Evolutionary conservation across 306 rosid species (phyloP).

Genomic region (Casuarina equisetifolia): DNA sequence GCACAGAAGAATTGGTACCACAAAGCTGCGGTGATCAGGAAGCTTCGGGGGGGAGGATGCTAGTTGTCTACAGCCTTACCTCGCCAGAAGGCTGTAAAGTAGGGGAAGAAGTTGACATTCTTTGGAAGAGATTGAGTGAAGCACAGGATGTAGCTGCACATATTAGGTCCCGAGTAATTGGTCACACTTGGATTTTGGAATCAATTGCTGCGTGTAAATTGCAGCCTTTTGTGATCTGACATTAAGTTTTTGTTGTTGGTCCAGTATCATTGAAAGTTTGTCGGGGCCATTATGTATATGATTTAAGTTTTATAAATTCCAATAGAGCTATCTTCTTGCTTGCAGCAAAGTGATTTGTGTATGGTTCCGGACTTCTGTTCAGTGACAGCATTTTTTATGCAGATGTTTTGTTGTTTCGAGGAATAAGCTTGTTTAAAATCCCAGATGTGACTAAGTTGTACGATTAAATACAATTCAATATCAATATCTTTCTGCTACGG

Average conservation of each 20-base stretch:
- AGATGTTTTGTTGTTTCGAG: not conserved
- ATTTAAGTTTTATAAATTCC: not conserved
- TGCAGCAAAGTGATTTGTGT: not conserved
- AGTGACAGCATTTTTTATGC: not conserved
- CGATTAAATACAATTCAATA: not conserved
- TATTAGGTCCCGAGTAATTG: constrained; percentile 57
- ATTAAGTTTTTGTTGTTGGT: not conserved
- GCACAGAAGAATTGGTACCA: constrained; percentile 48
- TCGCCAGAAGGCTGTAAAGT: constrained; percentile 71
- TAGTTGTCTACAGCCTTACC: constrained; percentile 78
- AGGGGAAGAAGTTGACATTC: constrained; percentile 81
- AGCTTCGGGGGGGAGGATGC: constrained; percentile 33
- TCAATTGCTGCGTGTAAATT: constrained; percentile 73
- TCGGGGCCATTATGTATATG: not conserved
- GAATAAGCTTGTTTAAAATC: not conserved
- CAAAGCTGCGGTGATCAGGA: constrained; percentile 20
- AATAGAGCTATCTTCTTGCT: not conserved
- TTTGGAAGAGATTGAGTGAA: constrained; percentile 76
- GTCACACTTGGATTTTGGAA: constrained; percentile 87
- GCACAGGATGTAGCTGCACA: constrained; percentile 68
- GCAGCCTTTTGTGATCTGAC: constrained; percentile 38
- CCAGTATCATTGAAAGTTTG: not conserved
- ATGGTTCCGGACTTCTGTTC: not conserved
- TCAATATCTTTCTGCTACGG: not conserved
- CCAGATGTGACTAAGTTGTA: not conserved